Base-by-base conservation (phyloP, 2,329 filamentous ascomycete species). In the Neofusicoccum laricinum region DNA sequence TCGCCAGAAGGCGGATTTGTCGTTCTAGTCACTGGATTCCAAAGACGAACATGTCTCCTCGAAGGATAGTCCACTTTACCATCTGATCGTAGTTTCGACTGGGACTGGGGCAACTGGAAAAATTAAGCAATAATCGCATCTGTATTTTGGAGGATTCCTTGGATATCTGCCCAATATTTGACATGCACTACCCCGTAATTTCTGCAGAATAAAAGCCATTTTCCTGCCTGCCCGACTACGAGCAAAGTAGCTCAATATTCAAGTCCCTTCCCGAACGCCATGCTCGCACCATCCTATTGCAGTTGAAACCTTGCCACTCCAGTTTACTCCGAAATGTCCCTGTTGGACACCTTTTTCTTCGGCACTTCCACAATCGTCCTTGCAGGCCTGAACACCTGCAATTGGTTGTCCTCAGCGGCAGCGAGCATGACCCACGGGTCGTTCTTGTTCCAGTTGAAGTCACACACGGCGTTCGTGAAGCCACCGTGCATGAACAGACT, bases 401-500 rank as follows among this genome's bases (percentile, higher is more conserved):
- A 85, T 69, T 98, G 83, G 74, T 99, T 99, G 80, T 99, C 95
- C 76, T 99, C 96, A 0, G 94, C 95, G 15, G 95, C 93, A 66
- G 91, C 96, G 76, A 93, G 93, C 69, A 99, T 91, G 63, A 97
- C 87, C 96, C 96, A 99, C 4, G 94, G 93, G 72, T 97, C 93
- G 75, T 96, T 97, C 70, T 88, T 87, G 78, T 99, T 99, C 94
- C 94, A 99, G 79, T 90, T 94, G 74, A 99, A 99, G 78, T 99
- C 96, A 40, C 92, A 93, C 67, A 99, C 87, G 69, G 96, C 90
- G 79, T 97, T 97, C 11, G 95, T 99, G 81, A 99, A 96, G 36
- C 95, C 95, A 66, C 95, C 95, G 73, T 99, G 95, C 93, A 99
- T 98, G 80, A 99, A 99, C 1, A 99, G 82, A 51, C 91, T 93